Base-by-base conservation (phyloP, 2,329 filamentous ascomycete genomes). In the Neodidymelliopsis sp. region DNA sequence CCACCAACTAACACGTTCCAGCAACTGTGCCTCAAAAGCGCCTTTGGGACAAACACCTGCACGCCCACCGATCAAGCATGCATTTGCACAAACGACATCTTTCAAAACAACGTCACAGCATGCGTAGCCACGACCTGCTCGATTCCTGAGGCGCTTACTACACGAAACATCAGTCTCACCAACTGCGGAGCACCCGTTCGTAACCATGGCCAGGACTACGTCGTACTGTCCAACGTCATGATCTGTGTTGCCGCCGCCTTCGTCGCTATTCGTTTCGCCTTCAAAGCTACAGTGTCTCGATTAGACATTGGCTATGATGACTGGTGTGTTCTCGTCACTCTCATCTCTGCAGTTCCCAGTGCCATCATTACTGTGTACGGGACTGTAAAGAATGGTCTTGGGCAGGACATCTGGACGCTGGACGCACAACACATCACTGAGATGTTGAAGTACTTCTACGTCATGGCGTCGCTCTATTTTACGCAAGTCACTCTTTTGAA, bases 321-420 rank as follows among this genome's bases (percentile, higher is more conserved):
- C 49, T 71, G 64, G 47, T 55, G 59, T 38, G 59, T 72, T 6
- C 38, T 70, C 4, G 40, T 58, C 12, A 64, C 63, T 4, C 35
- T 63, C 23, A 40, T 67, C 11, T 30, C 53, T 4, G 57, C 62
- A 6, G 44, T 60, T 9, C 63, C 69, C 4, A 65, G 59, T 27
- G 63, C 67, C 13, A 51, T 70, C 20, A 54, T 70, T 18, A 68
- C 55, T 7, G 59, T 63, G 7, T 53, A 49, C 19, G 63, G 63
- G 7, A 63, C 58, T 16, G 45, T 59, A 8, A 54, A 54, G 31
- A 57, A 65, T 24, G 81, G 81, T 1, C 66, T 83, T 6, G 80
- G 81, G 1, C 73, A 65, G 18, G 80, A 84, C 41, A 72, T 83
- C 20, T 84, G 81, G 81, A 78, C 78, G 0, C 53, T 84, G 5